These are phyloP conservation scores for Grigorovia yakushimaensis DNA, from an alignment of 805 yeast species.

Conservation along the genomic window DNA sequence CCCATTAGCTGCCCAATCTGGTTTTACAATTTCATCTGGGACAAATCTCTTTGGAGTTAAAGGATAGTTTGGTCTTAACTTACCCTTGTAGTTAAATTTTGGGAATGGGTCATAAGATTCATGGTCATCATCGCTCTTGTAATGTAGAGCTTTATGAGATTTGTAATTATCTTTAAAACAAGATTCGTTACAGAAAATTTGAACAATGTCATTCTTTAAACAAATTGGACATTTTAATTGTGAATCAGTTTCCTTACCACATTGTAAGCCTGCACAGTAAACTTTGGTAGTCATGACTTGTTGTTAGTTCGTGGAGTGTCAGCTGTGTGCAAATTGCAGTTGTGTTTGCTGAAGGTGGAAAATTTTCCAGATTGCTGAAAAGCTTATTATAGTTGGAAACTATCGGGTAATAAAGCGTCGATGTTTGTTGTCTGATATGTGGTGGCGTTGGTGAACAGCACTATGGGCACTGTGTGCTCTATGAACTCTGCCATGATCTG, in stretches of 20 bases:
- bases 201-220: constrained; percentile 53
- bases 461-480: constrained; percentile 40
- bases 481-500: constrained; percentile 83
- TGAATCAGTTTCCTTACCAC: constrained; percentile 74
- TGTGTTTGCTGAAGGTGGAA: not conserved
- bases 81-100: constrained; percentile 61
- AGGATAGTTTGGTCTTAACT: constrained; percentile 71
- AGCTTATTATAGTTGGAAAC: constrained; percentile 35
- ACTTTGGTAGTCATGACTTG: constrained; percentile 4
- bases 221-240: constrained; percentile 86
- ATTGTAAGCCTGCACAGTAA: constrained; percentile 69
- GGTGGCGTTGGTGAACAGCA: constrained; percentile 56
- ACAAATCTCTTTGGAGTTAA: constrained; percentile 59
- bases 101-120: constrained; percentile 78
- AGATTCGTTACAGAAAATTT: constrained; percentile 69
- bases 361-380: too few relatives aligned
- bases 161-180: constrained; percentile 72
- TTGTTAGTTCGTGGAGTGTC: not conserved
- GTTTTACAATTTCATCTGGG: constrained; percentile 60
- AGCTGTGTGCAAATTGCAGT: not conserved
- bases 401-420: constrained; percentile 62
- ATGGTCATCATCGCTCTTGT: constrained; percentile 41
- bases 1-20: constrained; percentile 82
- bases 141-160: constrained; percentile 68
- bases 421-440: constrained; percentile 38